Evolutionary conservation across 2,329 filamentous ascomycete species (phyloP).

Genomic region (Fusarium foetens): DNA sequence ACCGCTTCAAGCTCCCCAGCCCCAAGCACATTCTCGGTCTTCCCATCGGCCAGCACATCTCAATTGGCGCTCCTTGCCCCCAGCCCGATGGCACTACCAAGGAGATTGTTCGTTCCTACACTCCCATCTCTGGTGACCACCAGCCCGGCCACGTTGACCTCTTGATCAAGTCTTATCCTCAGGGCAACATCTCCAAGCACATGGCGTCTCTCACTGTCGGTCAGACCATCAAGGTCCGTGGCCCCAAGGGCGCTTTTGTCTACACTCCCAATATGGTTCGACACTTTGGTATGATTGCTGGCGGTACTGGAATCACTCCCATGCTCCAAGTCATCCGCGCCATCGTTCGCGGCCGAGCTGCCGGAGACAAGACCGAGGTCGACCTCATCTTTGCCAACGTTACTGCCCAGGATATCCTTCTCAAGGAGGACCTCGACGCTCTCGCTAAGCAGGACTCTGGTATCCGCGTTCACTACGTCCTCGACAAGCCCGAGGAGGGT

Average conservation of each 20-base stretch:
- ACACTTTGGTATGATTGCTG: slow-evolving; percentile 97
- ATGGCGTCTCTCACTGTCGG: slow-evolving; percentile 85
- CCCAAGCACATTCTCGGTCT: slow-evolving; percentile 87
- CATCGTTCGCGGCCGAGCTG: slow-evolving; percentile 81
- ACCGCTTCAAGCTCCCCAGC: slow-evolving; percentile 88
- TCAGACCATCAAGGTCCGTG: slow-evolving; percentile 87
- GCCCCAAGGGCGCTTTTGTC: slow-evolving; percentile 97
- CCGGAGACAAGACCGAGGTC: slow-evolving; percentile 86
- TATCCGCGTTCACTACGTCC: slow-evolving; percentile 92
- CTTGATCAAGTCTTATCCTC: slow-evolving; percentile 97
- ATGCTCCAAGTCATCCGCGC: slow-evolving; percentile 98
- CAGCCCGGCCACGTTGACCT: slow-evolving; percentile 94
- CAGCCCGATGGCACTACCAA: slow-evolving; percentile 77
- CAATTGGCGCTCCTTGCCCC: slow-evolving; percentile 80
- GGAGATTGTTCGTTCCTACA: slow-evolving; percentile 91
- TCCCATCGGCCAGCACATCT: slow-evolving; percentile 99
- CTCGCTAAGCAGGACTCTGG: slow-evolving; percentile 79
- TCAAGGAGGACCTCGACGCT: slow-evolving; percentile 89
- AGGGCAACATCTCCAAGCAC: slow-evolving; percentile 96
- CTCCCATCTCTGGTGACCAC: slow-evolving; percentile 89
- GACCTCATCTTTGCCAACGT: slow-evolving; percentile 98
- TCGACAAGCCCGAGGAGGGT: slow-evolving; percentile 92
- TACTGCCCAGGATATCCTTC: slow-evolving; percentile 88
- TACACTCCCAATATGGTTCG: slow-evolving; percentile 97
- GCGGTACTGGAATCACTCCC: slow-evolving; percentile 96